A percentile compares a stretch with the other conserved stretches of the same genome.
These are phyloP conservation scores for Inonotus obliquus DNA, from an alignment of 1,284 basidiomycete species.

Conservation along the genomic window DNA sequence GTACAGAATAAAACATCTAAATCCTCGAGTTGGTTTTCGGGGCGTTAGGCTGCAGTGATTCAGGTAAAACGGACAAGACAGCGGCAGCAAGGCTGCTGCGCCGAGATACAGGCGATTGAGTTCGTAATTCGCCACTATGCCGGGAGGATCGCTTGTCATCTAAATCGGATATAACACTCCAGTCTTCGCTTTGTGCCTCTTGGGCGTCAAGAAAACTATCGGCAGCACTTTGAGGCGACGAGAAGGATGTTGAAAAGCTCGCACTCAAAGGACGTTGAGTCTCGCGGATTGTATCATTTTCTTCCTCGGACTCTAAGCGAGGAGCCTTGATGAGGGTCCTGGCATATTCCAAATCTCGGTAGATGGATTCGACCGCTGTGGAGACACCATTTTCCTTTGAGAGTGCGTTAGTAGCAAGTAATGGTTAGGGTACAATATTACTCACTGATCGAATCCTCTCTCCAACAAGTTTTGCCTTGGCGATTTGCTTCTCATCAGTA, in stretches of 20 bases:
- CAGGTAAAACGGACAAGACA: conserved; percentile 17
- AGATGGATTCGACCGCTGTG: conserved; percentile 87
- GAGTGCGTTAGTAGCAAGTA: conserved; percentile 1
- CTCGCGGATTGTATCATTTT: conserved; percentile 36
- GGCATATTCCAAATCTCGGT: conserved; percentile 88
- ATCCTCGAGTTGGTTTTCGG: conserved; percentile 8
- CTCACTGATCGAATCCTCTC: conserved; percentile 78
- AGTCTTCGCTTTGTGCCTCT: conserved; percentile 64
- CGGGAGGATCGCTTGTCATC: conserved; percentile 55
- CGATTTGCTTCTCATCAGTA: conserved; percentile 82
- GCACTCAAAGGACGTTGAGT: conserved; percentile 25
- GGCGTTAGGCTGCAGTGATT: conserved; percentile 8
- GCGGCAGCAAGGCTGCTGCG: conserved; percentile 49
- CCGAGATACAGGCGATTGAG: conserved; percentile 35
- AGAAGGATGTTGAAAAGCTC: conserved; percentile 30
- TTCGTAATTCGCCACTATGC: conserved; percentile 38
- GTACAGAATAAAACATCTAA: background rate
- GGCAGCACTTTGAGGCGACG: conserved; percentile 38
- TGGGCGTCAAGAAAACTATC: conserved; percentile 50
- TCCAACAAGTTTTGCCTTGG: conserved; percentile 77
- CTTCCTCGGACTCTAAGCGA: conserved; percentile 31
- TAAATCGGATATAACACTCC: conserved; percentile 77
- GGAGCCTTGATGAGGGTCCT: conserved; percentile 67
- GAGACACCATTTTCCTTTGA: conserved; percentile 83
- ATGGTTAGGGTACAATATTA: conserved; percentile 14